phyloP scores from a whole-genome alignment of 768 basidiomycete species.

The Tricholoma terreum region DNA sequence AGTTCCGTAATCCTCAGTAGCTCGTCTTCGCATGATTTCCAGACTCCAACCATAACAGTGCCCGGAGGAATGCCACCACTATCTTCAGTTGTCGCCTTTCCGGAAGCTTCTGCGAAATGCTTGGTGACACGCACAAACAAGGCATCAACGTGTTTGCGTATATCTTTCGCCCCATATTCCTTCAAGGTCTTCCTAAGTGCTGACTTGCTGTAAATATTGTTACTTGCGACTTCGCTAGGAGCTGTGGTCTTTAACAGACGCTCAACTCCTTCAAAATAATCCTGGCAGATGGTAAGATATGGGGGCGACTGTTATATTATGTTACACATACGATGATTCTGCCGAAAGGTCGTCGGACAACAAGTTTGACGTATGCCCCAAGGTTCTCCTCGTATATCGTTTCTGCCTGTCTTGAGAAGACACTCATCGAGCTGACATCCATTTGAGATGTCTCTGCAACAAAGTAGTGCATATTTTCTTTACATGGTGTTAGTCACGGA shows the following conservation, averaged over 20 bases:
- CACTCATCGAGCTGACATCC: constrained; percentile 57
- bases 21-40: constrained; percentile 90
- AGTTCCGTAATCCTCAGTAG: constrained; percentile 68
- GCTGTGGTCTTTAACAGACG: constrained; percentile 79
- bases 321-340: constrained; percentile 71
- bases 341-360: constrained; percentile 81
- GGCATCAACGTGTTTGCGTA: constrained; percentile 83
- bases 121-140: constrained; percentile 93
- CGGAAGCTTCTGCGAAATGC: constrained; percentile 85
- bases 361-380: constrained; percentile 78
- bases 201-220: constrained; percentile 70
- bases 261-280: constrained; percentile 92
- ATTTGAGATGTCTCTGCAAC: constrained; percentile 76
- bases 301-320: neutral
- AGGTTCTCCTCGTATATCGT: constrained; percentile 89
- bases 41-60: constrained; percentile 77
- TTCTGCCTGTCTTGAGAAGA: constrained; percentile 72
- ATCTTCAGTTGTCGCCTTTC: constrained; percentile 59
- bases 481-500: neutral
- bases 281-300: constrained; percentile 43
- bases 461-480: constrained; percentile 98
- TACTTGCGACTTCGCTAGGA: constrained; percentile 71
- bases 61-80: constrained; percentile 51
- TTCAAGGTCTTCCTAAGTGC: constrained; percentile 82
- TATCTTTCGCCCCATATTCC: constrained; percentile 84